These are phyloP conservation scores for Neonectria magnoliae DNA, from an alignment of 2,329 filamentous ascomycete species.

Conservation along the genomic window DNA sequence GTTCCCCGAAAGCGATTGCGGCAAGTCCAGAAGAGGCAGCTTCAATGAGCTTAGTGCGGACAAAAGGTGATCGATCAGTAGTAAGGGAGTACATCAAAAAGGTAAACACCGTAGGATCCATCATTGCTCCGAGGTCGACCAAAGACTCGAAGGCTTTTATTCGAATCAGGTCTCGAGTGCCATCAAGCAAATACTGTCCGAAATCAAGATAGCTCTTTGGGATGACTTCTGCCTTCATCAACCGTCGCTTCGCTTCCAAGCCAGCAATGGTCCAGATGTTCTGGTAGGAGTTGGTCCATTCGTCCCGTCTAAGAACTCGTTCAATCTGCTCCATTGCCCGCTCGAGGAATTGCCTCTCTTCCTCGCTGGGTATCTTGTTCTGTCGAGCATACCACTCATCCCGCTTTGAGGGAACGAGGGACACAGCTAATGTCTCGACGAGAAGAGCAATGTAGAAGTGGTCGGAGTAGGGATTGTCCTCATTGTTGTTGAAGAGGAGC, in stretches of 20 bases:
- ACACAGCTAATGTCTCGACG: conserved; percentile 70
- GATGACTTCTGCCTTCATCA: conserved; percentile 74
- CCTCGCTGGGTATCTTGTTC: conserved; percentile 56
- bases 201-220: conserved; percentile 64
- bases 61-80: conserved; percentile 71
- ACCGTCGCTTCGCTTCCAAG: conserved; percentile 67
- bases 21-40: conserved; percentile 69
- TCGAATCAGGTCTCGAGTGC: conserved; percentile 69
- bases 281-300: conserved; percentile 74
- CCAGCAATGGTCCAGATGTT: conserved; percentile 73
- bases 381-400: conserved; percentile 57
- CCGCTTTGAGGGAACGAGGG: conserved; percentile 62
- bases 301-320: conserved; percentile 72
- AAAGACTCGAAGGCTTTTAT: conserved; percentile 73
- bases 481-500: conserved; percentile 93
- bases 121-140: conserved; percentile 69
- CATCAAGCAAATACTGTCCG: conserved; percentile 72
- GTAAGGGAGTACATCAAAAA: conserved; percentile 68
- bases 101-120: conserved; percentile 63
- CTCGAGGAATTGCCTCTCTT: conserved; percentile 61
- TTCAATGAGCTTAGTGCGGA: conserved; percentile 69
- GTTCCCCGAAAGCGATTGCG: conserved; percentile 71
- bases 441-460: conserved; percentile 87
- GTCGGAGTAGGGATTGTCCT: conserved; percentile 88
- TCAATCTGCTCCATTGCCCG: conserved; percentile 71